A percentile compares a stretch with the other conserved stretches of the same genome.
phyloP scores from a whole-genome alignment of 169 alveolate species.

The Toxoplasma gondii region DNA sequence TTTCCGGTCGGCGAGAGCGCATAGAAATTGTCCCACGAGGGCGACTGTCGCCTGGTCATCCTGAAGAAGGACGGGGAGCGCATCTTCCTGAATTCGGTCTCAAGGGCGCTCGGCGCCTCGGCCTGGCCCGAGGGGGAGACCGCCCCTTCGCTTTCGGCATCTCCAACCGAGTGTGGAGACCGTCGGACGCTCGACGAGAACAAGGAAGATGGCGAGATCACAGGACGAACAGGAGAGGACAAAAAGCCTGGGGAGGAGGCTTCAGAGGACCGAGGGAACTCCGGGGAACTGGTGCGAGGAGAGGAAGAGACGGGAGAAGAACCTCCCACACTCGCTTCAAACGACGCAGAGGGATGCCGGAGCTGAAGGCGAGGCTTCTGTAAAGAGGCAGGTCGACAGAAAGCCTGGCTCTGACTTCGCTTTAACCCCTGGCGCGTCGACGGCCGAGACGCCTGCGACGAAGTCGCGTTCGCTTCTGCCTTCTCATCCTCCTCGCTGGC shows the following conservation, averaged over 20 bases:
- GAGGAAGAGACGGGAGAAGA: neutral
- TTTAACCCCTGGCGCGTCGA: neutral
- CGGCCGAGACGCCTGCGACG: no score
- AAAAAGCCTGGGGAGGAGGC: neutral
- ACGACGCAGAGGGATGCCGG: neutral
- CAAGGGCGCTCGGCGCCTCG: neutral
- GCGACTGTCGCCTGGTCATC: neutral
- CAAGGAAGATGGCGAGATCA: neutral
- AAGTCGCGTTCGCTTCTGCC: neutral
- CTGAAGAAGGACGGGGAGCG: neutral
- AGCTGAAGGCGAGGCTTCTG: neutral
- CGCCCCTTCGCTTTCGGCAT: neutral
- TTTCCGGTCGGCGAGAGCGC: neutral
- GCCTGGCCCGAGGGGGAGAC: neutral
- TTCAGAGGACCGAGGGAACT: neutral
- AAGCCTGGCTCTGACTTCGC: neutral
- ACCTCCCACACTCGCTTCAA: neutral
- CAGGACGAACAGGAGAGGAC: neutral
- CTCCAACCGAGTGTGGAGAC: neutral
- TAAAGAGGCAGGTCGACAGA: neutral
- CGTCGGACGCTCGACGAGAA: neutral
- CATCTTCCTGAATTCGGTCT: neutral
- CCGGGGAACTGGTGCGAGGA: neutral
- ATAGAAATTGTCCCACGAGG: neutral
- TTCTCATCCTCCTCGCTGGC: neutral